A percentile compares a stretch with the other conserved stretches of the same genome.
These are phyloP conservation scores for Usnea hakonensis DNA, from an alignment of 495 filamentous ascomycete genomes.

Conservation along the genomic window DNA sequence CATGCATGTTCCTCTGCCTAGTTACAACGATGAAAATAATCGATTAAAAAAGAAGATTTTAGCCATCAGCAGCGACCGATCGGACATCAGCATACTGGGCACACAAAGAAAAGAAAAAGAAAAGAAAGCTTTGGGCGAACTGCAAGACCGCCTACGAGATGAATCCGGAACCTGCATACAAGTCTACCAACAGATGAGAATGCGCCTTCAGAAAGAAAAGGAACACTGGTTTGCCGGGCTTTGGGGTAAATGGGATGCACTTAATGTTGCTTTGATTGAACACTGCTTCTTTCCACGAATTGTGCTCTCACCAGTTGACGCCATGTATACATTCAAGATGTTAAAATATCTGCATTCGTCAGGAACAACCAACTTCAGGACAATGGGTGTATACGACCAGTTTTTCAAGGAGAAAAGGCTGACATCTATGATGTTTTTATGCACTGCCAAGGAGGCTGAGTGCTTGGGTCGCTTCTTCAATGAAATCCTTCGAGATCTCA, in stretches of 20 bases:
- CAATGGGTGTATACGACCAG: conserved; percentile 72
- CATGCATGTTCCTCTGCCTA: conserved; percentile 60
- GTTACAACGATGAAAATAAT: conserved; percentile 64
- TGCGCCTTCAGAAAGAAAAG: conserved; percentile 68
- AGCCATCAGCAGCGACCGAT: conserved; percentile 58
- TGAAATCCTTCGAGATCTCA: conserved; percentile 67
- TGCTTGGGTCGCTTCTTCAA: conserved; percentile 83
- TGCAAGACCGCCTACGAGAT: conserved; percentile 53
- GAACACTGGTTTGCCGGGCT: conserved; percentile 64
- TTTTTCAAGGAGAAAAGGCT: conserved; percentile 76
- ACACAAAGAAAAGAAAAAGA: conserved; percentile 51
- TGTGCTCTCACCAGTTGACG: conserved; percentile 74
- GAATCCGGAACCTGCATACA: conserved; percentile 65
- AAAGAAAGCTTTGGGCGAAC: conserved; percentile 50
- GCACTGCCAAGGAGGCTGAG: conserved; percentile 82
- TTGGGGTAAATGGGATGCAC: conserved; percentile 52
- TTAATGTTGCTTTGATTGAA: conserved; percentile 72
- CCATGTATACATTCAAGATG: conserved; percentile 78
- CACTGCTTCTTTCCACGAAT: conserved; percentile 85
- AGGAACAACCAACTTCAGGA: conserved; percentile 78
- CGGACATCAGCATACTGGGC: conserved; percentile 57
- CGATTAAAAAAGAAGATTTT: conserved; percentile 53
- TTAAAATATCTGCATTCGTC: conserved; percentile 75
- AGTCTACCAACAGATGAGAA: conserved; percentile 52
- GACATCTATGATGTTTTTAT: conserved; percentile 73